Evolutionary conservation across 495 filamentous ascomycete species (phyloP), one percentile per base, ranked within the genome.

Genomic region (Aspergillus carlsbadensis): DNA sequence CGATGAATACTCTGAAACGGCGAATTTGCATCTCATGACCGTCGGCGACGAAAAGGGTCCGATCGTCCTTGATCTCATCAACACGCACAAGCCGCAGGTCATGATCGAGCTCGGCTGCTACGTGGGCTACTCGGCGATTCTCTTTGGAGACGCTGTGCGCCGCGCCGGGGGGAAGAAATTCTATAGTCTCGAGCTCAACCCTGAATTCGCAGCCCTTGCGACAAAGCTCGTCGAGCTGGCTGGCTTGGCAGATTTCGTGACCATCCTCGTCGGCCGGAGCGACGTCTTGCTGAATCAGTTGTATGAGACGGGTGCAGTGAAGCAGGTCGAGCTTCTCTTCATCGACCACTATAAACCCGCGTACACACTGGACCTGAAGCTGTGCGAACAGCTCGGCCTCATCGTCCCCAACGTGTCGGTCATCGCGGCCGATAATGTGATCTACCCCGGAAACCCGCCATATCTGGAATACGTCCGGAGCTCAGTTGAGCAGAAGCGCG

Each of bases 51-150:
- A 81, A 51, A 95, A 95, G 62, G 89, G 87, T 40, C 75, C 75
- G 37, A 81, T 90, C 20, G 79, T 93, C 15, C 76, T 75, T 0
- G 72, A 86, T 26, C 64, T 90, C 7, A 91, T 94, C 54, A 67
- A 69, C 10, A 72, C 86, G 52, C 63, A 78, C 44, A 87, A 85
- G 65, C 90, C 90, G 0, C 59, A 80, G 36, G 76, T 75, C 5
- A 87, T 92, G 77, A 81, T 94, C 44, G 90, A 95, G 66, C 80
- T 93, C 4, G 90, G 90, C 37, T 87, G 87, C 44, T 95, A 92
- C 70, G 75, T 91, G 29, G 90, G 90, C 40, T 94, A 92, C 73
- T 90, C 87, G 0, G 83, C 85, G 39, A 84, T 91, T 47, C 72
- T 89, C 6, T 91, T 91, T 60, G 86, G 81, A 26, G 77, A 82